Evolutionary conservation across 2,329 filamentous ascomycete species (phyloP), one percentile per base, ranked within the genome.

Genomic region (Mycosphaerelloides madeirae): DNA sequence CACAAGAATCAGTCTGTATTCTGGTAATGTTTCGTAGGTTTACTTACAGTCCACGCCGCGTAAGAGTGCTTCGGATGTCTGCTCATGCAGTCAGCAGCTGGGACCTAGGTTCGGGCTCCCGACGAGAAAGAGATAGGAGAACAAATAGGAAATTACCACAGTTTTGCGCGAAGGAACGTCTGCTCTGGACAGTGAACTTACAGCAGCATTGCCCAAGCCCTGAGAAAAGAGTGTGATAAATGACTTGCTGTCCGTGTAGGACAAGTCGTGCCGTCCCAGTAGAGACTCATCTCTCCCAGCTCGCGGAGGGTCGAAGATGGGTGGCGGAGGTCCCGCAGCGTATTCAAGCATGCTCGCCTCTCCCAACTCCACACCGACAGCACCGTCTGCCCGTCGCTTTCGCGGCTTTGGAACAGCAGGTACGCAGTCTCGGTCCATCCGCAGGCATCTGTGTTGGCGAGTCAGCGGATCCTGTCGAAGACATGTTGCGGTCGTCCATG

Each of bases 371-470:
- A 25, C 3, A 29, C 49, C 46, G 5, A 53, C 43, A 14, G 47
- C 48, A 32, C 50, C 52, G 34, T 48, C 48, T 29, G 51, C 52
- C 19, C 52, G 46, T 28, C 56, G 51, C 38, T 59, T 59, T n/a
- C 57, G 48, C 36, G 55, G 49, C 43, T 58, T 59, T 13, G 56
- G 57, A 15, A 60, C 44, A 6, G 53, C 49, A 36, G 57, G 52
- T 18, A 53, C 37, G 36, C 58, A 61, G 25, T 59, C 53, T 47
- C 49, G 48, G 35, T 50, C 48, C 53, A 57, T 58, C 16, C 57
- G 56, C 41, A 50, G 37, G 38, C 58, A 61, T 51, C 58, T 61
- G 47, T 19, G 22, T 9, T 9, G 5, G 22, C 22, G 22, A 3
- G 16, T 12, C n/a, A 35, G 14, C 12, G n/a, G 15, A 18, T 19